Conservation (phyloP, 2,329 filamentous ascomycete genomes). For the Fusarium camptoceras region DNA sequence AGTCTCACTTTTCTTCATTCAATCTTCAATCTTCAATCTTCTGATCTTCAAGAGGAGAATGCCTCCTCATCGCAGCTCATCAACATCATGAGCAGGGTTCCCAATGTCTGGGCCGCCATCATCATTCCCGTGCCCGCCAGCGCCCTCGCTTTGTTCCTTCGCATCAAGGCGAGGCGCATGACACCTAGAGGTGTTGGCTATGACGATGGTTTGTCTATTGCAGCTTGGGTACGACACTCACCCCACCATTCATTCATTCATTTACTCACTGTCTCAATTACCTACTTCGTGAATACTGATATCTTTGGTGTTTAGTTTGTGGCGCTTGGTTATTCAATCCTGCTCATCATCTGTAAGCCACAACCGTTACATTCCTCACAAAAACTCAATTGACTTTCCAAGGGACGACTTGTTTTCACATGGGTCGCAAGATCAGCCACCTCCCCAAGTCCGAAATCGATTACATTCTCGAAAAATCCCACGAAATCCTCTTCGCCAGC, state of each 20-base stretch:
- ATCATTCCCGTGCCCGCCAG: conserved; percentile 36
- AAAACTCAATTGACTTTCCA: conserved; percentile 3
- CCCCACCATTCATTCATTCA: background rate
- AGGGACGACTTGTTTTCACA: conserved; percentile 27
- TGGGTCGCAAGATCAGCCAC: conserved; percentile 29
- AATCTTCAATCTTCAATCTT: background rate
- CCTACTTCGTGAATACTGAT: background rate
- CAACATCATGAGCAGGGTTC: conserved; percentile 34
- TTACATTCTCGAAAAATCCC: conserved; percentile 27
- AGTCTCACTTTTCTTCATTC: background rate
- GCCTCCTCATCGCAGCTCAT: conserved; percentile 8
- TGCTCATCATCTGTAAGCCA: conserved; percentile 33
- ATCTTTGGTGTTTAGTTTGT: conserved; percentile 18
- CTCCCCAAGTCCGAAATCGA: conserved; percentile 14
- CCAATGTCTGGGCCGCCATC: conserved; percentile 40
- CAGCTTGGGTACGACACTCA: conserved; percentile 28
- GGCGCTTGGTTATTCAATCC: conserved; percentile 25
- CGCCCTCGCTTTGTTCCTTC: conserved; percentile 27
- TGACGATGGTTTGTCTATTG: conserved; percentile 35
- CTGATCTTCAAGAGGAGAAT: conserved; percentile 11
- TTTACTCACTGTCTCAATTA: background rate
- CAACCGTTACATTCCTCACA: background rate
- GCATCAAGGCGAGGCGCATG: conserved; percentile 40
- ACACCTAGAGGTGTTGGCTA: conserved; percentile 37
- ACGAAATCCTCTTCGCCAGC: conserved; percentile 27